Evolutionary conservation across 2,329 filamentous ascomycete species (phyloP).

Genomic region (Xylariaceae sp.): DNA sequence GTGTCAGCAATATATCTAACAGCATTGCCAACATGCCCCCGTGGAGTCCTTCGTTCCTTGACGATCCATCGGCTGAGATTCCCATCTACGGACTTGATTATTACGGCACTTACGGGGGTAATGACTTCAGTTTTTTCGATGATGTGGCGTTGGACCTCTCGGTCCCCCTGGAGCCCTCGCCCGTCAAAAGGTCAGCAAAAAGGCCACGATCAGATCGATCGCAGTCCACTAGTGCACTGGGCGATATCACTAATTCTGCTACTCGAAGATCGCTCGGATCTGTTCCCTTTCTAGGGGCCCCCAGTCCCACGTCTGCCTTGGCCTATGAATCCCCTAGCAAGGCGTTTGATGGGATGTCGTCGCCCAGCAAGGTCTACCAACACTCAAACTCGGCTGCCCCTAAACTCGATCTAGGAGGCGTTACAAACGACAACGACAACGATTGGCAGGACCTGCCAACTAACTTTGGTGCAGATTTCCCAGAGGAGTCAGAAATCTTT

Average conservation of each 20-base stretch:
- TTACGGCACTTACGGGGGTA: constrained; percentile 41
- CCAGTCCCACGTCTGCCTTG: constrained; percentile 37
- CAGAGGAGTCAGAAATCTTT: constrained; percentile 54
- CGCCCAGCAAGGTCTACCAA: constrained; percentile 49
- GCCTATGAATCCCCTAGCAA: constrained; percentile 54
- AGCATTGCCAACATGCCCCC: constrained; percentile 37
- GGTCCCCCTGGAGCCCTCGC: constrained; percentile 53
- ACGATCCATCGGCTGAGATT: constrained; percentile 46
- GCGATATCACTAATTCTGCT: constrained; percentile 52
- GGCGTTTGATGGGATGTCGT: constrained; percentile 49
- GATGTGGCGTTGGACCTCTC: constrained; percentile 37
- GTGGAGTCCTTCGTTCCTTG: constrained; percentile 62
- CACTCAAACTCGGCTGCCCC: constrained; percentile 37
- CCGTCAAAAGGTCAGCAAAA: constrained; percentile 57
- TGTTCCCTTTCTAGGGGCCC: constrained; percentile 46
- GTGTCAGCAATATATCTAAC: constrained; percentile 47
- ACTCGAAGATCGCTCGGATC: constrained; percentile 48
- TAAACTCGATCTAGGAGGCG: constrained; percentile 30
- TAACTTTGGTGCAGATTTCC: constrained; percentile 49
- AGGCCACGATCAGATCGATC: constrained; percentile 60
- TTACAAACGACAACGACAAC: constrained; percentile 36
- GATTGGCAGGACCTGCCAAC: constrained; percentile 45
- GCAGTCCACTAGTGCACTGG: constrained; percentile 56
- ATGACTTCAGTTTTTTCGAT: constrained; percentile 62
- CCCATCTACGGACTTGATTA: constrained; percentile 33